These are phyloP conservation scores for Coniella lustricola DNA, from an alignment of 2,329 filamentous ascomycete genomes.

Conservation along the genomic window DNA sequence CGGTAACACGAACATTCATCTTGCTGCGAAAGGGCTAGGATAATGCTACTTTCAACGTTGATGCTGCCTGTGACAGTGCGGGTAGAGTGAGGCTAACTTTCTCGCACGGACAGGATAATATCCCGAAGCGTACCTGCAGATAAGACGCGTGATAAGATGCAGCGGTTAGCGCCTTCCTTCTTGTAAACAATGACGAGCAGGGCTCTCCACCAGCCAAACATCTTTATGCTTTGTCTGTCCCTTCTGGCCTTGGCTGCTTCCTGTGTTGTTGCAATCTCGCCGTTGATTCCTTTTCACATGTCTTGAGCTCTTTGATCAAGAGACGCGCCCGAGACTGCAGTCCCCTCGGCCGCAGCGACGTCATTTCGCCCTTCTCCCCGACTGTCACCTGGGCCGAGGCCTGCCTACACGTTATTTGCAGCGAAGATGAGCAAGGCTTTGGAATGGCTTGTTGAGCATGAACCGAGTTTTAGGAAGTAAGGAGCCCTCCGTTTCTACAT, in stretches of 20 bases:
- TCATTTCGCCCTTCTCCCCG: slow-evolving; percentile 11
- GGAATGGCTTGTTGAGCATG: slow-evolving; percentile 25
- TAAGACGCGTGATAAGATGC: background rate
- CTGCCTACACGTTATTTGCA: background rate
- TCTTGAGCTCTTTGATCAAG: background rate
- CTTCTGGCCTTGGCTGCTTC: no score
- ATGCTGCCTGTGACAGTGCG: no score
- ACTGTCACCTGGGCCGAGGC: background rate
- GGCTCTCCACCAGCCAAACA: background rate
- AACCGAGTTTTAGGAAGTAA: slow-evolving; percentile 25
- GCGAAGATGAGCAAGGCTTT: slow-evolving; percentile 14
- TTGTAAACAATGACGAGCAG: no score
- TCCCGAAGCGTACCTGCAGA: no score
- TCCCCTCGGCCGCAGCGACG: slow-evolving; percentile 18
- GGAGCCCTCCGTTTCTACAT: background rate
- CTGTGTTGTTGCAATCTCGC: no score
- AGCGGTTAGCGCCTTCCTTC: background rate
- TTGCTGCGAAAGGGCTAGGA: no score
- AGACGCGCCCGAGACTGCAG: background rate
- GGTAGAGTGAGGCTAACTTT: no score
- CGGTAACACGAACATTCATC: background rate
- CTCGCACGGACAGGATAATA: no score
- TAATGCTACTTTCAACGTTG: no score
- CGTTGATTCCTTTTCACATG: background rate
- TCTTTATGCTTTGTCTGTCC: no score